Evolutionary conservation across 805 yeast species (phyloP).

Genomic region (Candida parachauliodes): DNA sequence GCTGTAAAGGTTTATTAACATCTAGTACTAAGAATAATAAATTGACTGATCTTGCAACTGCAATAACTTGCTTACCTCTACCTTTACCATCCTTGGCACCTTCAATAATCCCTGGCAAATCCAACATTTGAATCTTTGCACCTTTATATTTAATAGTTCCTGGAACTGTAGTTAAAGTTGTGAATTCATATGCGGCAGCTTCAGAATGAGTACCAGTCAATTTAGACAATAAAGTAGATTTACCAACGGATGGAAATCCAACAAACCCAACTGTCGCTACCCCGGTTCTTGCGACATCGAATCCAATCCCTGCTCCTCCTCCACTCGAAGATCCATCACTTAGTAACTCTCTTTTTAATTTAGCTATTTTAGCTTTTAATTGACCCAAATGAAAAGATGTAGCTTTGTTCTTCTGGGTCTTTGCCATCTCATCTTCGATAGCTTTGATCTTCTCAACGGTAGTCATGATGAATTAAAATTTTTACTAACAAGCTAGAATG

Average conservation of each 20-base stretch:
- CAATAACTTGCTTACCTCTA: conserved; percentile 95
- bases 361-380: conserved; percentile 93
- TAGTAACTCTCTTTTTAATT: conserved; percentile 86
- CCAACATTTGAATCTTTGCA: conserved; percentile 94
- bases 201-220: conserved; percentile 95
- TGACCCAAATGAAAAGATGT: conserved; percentile 97
- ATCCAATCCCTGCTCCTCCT: conserved; percentile 91
- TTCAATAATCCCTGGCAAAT: conserved; percentile 85
- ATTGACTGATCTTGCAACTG: conserved; percentile 98
- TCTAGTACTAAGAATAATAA: conserved; percentile 89
- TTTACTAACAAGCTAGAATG: too few species aligned
- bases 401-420: conserved; percentile 96
- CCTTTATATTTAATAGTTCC: conserved; percentile 96
- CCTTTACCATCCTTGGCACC: conserved; percentile 93
- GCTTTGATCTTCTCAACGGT: conserved; percentile 65
- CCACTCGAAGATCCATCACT: conserved; percentile 51
- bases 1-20: conserved; percentile 93
- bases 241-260: conserved; percentile 96
- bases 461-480: conserved; percentile 35
- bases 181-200: conserved; percentile 97
- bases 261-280: conserved; percentile 97
- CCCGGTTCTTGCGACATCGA: conserved; percentile 98
- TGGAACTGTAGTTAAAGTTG: conserved; percentile 95
- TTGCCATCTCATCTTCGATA: conserved; percentile 97
- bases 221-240: conserved; percentile 78